Percentiles rank a stretch among this genome's conserved stretches.
Conservation (phyloP, 495 filamentous ascomycete species). For the Cercophora sp. region DNA sequence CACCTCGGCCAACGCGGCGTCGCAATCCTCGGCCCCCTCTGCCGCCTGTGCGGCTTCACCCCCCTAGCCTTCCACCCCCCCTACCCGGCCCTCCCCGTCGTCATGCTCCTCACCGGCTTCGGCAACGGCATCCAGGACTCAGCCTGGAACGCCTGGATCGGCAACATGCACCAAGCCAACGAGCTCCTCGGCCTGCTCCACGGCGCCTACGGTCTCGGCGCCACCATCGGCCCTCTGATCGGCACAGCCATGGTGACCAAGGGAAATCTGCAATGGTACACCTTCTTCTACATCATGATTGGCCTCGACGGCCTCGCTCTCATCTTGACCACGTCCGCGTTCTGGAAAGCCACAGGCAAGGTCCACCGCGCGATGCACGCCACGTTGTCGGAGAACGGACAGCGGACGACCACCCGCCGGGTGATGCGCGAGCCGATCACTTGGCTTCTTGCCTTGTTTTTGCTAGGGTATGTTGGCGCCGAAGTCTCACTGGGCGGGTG, state of each 20-base stretch:
- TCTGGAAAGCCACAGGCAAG: slow-evolving; percentile 63
- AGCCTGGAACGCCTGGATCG: slow-evolving; percentile 78
- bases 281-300: slow-evolving; percentile 64
- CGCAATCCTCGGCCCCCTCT: slow-evolving; percentile 60
- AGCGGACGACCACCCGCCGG: slow-evolving; percentile 33
- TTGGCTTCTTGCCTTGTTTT: slow-evolving; percentile 73
- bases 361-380: slow-evolving; percentile 50
- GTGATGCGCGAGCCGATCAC: slow-evolving; percentile 46
- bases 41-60: slow-evolving; percentile 49
- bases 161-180: slow-evolving; percentile 67
- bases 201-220: slow-evolving; percentile 74
- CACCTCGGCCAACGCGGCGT: slow-evolving; percentile 70
- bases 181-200: slow-evolving; percentile 68
- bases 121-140: slow-evolving; percentile 69
- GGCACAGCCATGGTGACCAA: slow-evolving; percentile 68
- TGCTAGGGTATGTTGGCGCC: slow-evolving; percentile 77
- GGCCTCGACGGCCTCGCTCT: slow-evolving; percentile 57
- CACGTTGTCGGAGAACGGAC: slow-evolving; percentile 18
- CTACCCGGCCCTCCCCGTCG: slow-evolving; percentile 68
- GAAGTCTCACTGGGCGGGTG: slow-evolving; percentile 85
- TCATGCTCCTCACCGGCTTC: slow-evolving; percentile 66
- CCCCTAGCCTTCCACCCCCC: slow-evolving; percentile 60
- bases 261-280: slow-evolving; percentile 55
- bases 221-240: slow-evolving; percentile 69
- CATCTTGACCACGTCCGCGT: slow-evolving; percentile 48